These are phyloP conservation scores for Takashimella koratensis DNA, from an alignment of 1,284 basidiomycete species.

Conservation along the genomic window DNA sequence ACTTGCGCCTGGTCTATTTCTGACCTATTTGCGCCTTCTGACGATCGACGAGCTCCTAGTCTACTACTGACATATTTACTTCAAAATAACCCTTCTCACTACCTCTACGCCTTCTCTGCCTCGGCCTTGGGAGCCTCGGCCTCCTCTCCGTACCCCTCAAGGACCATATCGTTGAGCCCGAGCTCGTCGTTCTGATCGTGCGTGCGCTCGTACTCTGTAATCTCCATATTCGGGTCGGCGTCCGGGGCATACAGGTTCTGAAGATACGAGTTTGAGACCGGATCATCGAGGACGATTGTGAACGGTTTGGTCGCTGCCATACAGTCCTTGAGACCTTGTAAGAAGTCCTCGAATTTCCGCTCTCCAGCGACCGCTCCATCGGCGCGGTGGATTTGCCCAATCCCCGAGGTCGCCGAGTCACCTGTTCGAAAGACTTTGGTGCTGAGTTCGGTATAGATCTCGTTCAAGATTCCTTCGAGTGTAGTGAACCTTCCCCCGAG, in stretches of 20 bases:
- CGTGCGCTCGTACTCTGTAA: constrained; percentile 76
- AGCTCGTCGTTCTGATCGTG: constrained; percentile 94
- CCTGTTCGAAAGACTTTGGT: constrained; percentile 75
- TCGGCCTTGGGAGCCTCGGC: constrained; percentile 21
- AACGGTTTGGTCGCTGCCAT: constrained; percentile 73
- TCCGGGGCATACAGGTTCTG: constrained; percentile 94
- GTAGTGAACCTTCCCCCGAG: constrained; percentile 99
- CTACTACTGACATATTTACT: too few species aligned
- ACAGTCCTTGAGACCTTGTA: constrained; percentile 73
- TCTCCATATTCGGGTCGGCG: constrained; percentile 83
- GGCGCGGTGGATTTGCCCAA: constrained; percentile 31
- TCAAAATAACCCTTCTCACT: too few species aligned
- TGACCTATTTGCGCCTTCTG: too few species aligned
- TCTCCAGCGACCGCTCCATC: constrained; percentile 52
- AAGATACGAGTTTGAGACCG: constrained; percentile 90
- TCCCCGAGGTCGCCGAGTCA: constrained; percentile 33
- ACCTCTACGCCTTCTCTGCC: not conserved
- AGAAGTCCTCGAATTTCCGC: constrained; percentile 67
- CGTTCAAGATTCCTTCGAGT: constrained; percentile 88
- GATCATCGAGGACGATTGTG: constrained; percentile 93
- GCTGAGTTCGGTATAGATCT: constrained; percentile 91
- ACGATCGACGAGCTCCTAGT: too few species aligned
- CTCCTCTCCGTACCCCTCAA: constrained; percentile 70
- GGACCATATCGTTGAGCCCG: constrained; percentile 93
- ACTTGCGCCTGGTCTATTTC: too few species aligned